A percentile compares a stretch with the other conserved stretches of the same genome.
Conservation (phyloP, 495 filamentous ascomycete genomes). For the Neurospora terricola region DNA sequence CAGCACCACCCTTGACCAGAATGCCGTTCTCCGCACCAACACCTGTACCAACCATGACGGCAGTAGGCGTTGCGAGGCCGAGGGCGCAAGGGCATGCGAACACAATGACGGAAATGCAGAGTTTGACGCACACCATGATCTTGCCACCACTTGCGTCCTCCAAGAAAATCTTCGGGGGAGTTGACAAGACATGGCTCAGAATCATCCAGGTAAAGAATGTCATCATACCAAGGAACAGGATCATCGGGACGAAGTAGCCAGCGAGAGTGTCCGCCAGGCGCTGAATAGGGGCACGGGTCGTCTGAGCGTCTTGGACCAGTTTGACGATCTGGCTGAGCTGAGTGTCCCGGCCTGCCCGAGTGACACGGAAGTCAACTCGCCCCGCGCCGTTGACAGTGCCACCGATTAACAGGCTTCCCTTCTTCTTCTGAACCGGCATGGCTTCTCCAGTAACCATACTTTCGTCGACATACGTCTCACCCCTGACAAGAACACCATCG, state of each 20-base stretch:
- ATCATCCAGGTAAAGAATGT: conserved; percentile 95
- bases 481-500: conserved; percentile 76
- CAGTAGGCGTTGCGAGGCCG: conserved; percentile 87
- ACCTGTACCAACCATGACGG: conserved; percentile 97
- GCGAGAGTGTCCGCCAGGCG: conserved; percentile 84
- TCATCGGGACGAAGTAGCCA: conserved; percentile 88
- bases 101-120: conserved; percentile 97
- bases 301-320: conserved; percentile 93
- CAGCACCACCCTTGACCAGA: conserved; percentile 89
- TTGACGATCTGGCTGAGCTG: conserved; percentile 97
- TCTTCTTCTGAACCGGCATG: conserved; percentile 80
- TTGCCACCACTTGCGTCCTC: conserved; percentile 71
- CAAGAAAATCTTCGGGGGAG: conserved; percentile 86
- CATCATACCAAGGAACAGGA: conserved; percentile 69
- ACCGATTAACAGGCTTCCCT: conserved; percentile 74
- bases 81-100: conserved; percentile 96
- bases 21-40: conserved; percentile 96
- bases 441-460: conserved; percentile 98
- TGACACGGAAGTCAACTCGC: conserved; percentile 86
- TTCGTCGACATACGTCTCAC: conserved; percentile 91
- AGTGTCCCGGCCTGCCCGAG: conserved; percentile 85
- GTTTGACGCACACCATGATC: conserved; percentile 92
- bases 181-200: conserved; percentile 67
- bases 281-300: conserved; percentile 89
- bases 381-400: conserved; percentile 94